Evolutionary conservation across 208 protist species (phyloP), one percentile per base, ranked within the genome.

Genomic region (Perkinsela sp.): DNA sequence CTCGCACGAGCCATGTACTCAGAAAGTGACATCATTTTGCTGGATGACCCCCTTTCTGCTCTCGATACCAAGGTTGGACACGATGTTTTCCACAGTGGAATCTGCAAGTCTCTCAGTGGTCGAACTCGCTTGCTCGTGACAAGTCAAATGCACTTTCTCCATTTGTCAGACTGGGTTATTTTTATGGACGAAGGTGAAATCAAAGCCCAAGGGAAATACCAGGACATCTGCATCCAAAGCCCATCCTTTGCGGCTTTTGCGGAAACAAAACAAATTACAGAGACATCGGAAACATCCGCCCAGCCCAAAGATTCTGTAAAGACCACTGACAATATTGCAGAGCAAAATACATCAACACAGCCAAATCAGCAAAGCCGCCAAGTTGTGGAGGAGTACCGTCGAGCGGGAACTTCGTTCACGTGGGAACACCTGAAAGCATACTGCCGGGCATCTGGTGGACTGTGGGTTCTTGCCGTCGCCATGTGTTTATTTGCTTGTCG

Each of bases 101-200:
- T 89, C 1, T 30, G 40, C 22, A 71, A 68, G n/a, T n/a, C 69
- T 0, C 74, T 97, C 28, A 57, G 28, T 0, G 65, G 67, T 29
- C 93, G 86, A 70, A 94, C 90, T 2, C 78, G 86, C 2, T 69
- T 97, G 1, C 76, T 97, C 0, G 89, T 93, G 2, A 96, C 93
- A 2, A 92, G 96, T 77, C 84, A 91, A 67, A 57, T 94, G n/a
- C 91, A 96, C 70, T 80, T 88, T 15, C 48, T 95, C 15, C 57
- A 73, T 0, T 32, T 79, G 0, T 82, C 70, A 1, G 89, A 95
- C 68, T 72, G 81, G 30, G 79, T 96, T 66, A 72, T 96, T 28
- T 78, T 92, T 0, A 30, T 96, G 66, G 68, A 78, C n/a, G 73
- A 82, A 2, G 84, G 86, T 2, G 32, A 69, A 1, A 78, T 93